phyloP scores from a whole-genome alignment of 2,329 filamentous ascomycete species.

The Cytospora mali region DNA sequence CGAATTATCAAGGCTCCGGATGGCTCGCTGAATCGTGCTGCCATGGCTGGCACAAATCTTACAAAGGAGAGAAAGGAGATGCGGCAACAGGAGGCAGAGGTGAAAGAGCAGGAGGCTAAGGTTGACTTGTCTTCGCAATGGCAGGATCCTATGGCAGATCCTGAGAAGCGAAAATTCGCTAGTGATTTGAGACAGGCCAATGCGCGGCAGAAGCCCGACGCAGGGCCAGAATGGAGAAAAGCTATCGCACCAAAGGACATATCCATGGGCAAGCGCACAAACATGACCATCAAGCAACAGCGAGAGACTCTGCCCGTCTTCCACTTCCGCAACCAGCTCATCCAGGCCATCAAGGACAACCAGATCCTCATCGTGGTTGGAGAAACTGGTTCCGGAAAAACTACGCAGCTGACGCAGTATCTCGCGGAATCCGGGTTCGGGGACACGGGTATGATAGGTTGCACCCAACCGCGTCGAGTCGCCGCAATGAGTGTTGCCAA shows the following conservation, averaged over 20 bases:
- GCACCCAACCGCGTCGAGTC: constrained; percentile 94
- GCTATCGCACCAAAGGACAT: constrained; percentile 79
- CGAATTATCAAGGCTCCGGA: constrained; percentile 96
- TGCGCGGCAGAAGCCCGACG: constrained; percentile 61
- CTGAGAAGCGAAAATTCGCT: constrained; percentile 85
- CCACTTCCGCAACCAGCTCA: constrained; percentile 82
- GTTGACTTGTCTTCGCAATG: constrained; percentile 88
- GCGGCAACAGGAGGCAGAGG: constrained; percentile 84
- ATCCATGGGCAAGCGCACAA: constrained; percentile 82
- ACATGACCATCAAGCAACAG: constrained; percentile 93
- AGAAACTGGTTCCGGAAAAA: constrained; percentile 96
- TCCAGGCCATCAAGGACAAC: constrained; percentile 84
- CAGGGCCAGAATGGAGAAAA: constrained; percentile 90
- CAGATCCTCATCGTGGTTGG: constrained; percentile 95
- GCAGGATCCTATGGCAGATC: constrained; percentile 93
- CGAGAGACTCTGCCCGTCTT: constrained; percentile 86
- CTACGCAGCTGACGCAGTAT: constrained; percentile 94
- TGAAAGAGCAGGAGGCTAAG: constrained; percentile 73
- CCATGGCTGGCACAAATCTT: constrained; percentile 87
- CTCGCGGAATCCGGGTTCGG: constrained; percentile 90
- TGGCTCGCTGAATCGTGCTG: constrained; percentile 94
- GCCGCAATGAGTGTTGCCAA: constrained; percentile 98
- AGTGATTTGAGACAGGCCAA: constrained; percentile 76
- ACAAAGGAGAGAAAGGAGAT: constrained; percentile 90
- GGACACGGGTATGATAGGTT: constrained; percentile 87